Base-by-base conservation (phyloP, 495 filamentous ascomycete genomes). In the Xylaria longipes region DNA sequence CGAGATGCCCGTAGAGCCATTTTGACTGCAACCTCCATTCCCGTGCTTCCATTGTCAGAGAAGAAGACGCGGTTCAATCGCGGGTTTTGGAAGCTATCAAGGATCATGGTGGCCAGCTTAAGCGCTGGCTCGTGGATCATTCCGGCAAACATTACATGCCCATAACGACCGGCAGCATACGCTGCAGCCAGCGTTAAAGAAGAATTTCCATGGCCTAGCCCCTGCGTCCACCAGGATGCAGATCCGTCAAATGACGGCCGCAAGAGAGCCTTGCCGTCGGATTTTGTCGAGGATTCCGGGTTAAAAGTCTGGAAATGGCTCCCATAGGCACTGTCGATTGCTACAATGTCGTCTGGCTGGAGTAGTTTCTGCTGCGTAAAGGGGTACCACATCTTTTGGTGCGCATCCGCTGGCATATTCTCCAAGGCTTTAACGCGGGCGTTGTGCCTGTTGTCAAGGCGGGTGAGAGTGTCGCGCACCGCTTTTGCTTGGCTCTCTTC, bases 141-240 rank as follows among this genome's bases (percentile, higher is more conserved):
- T 1, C 88, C 88, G 0, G 92, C 90, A 74, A 95, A 94, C 91
- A 94, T 95, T 31, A 95, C 91, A 78, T 95, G 92, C 3, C 92
- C 92, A 74, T 95, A 95, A 31, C 92, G 86, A n/a, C 92, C 92
- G 4, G 92, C 91, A 1, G 92, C 92, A 76, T 94, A 91, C 2
- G 92, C 91, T 5, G 91, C 91, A 0, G 91, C 87, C 7, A 94
- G 84, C 9, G 91, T 83, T 6, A 95, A 83, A 0, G 82, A 78
- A 0, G 91, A 88, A 72, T 91, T 92, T 17, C 88, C 91, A 73
- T 95, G 92, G 9, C 92, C 92, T 6, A 95, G 84, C 11, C 92
- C 92, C 79, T 95, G 92, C 1, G 92, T 94, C 92, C 92, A 95
- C 92, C 92, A 95, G 0, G 92, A 94, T 22, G 91, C 92, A 0